Evolutionary conservation across 352 stramenopile genomes (phyloP).

Genomic region (Phytopythium ostracodes): DNA sequence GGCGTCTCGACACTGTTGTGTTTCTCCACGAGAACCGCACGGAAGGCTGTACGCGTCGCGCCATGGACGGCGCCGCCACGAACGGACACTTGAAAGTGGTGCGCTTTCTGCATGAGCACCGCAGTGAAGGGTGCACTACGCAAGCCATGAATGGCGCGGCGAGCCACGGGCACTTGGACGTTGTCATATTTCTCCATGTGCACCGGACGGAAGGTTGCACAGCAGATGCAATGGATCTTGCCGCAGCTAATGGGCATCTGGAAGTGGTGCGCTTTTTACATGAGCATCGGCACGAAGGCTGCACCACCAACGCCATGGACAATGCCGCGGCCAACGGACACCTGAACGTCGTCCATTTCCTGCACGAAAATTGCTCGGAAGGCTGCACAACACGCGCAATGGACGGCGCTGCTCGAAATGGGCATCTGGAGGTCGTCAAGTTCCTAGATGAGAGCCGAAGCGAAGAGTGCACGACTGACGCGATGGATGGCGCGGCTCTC

Average conservation of each 20-base stretch:
- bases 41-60: slow-evolving; percentile 17
- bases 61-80: slow-evolving; percentile 21
- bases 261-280: no score
- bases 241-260: no score
- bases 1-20: no score
- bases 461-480: no score
- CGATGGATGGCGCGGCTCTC: no score
- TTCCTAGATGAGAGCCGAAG: no score
- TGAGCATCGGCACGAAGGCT: slow-evolving; percentile 25
- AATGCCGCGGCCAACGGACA: slow-evolving; percentile 21
- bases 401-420: slow-evolving; percentile 31
- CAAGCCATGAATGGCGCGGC: slow-evolving; percentile 25
- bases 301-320: slow-evolving; percentile 31
- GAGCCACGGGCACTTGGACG: slow-evolving; percentile 16
- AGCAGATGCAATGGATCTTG: no score
- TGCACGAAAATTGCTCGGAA: slow-evolving; percentile 25
- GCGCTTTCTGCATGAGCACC: slow-evolving; percentile 20
- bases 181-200: slow-evolving; percentile 24
- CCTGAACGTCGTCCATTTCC: slow-evolving; percentile 22
- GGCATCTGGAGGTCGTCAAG: slow-evolving; percentile 19
- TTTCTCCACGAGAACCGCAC: slow-evolving; percentile 16
- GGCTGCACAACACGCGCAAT: slow-evolving; percentile 32
- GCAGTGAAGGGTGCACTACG: slow-evolving; percentile 18
- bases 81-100: slow-evolving; percentile 17
- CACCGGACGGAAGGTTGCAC: slow-evolving; percentile 23